A percentile compares a stretch with the other conserved stretches of the same genome.
Conservation (phyloP, 139 green algal species). For the Auxenochlorella pyrenoidosa region DNA sequence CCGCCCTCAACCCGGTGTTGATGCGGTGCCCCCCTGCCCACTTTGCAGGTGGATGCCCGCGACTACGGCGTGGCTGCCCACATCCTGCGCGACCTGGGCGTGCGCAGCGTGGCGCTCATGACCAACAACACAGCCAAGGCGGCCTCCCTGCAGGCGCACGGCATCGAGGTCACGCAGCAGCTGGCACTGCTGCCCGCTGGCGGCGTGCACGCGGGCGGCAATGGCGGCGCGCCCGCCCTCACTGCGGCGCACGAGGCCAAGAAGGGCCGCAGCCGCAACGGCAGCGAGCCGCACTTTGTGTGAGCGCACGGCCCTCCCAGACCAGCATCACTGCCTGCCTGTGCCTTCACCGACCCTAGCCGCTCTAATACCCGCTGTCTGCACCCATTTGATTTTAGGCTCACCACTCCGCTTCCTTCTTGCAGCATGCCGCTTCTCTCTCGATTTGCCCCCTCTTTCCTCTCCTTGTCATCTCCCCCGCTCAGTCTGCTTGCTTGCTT, state of each 20-base stretch:
- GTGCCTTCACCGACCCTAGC: not conserved
- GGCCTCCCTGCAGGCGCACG: conserved; percentile 46
- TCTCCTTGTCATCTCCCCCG: too few relatives aligned
- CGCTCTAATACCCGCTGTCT: not conserved
- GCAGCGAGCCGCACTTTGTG: conserved; percentile 1
- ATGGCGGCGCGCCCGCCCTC: not conserved
- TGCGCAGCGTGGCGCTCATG: conserved; percentile 85
- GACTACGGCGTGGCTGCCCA: conserved; percentile 94
- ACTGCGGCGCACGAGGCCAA: not conserved
- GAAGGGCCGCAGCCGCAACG: not conserved
- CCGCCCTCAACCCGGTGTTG: not conserved
- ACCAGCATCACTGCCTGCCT: too few relatives aligned
- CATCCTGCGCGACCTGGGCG: conserved; percentile 85
- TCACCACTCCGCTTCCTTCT: too few relatives aligned
- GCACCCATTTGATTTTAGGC: not conserved
- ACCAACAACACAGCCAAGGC: conserved; percentile 96
- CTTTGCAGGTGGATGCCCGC: conserved; percentile 88
- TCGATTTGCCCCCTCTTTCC: too few relatives aligned
- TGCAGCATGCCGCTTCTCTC: too few relatives aligned
- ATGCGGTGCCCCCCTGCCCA: not conserved
- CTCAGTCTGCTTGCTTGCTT: too few relatives aligned
- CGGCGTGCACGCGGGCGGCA: not conserved
- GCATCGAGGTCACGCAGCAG: conserved; percentile 31
- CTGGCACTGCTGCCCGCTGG: not conserved
- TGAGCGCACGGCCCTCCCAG: not conserved